A percentile compares a stretch with the other conserved stretches of the same genome.
These are phyloP conservation scores for Fusarium keratoplasticum DNA, from an alignment of 2,329 filamentous ascomycete genomes.

Conservation along the genomic window DNA sequence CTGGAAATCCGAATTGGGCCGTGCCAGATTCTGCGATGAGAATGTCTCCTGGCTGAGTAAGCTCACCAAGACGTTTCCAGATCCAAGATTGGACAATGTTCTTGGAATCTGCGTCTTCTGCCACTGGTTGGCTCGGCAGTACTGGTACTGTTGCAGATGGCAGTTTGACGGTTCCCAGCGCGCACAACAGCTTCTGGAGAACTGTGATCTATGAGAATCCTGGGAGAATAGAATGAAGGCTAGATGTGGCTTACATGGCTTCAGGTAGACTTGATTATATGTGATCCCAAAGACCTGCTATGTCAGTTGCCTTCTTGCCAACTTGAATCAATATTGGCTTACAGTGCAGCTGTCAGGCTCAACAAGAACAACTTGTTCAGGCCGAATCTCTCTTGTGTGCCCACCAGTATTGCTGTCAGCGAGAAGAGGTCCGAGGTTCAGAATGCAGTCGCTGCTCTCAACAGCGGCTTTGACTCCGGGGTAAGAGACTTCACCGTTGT, in stretches of 20 bases:
- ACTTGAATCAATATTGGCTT: background rate
- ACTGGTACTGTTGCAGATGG: background rate
- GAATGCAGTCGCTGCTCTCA: conserved; percentile 16
- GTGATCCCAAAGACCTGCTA: background rate
- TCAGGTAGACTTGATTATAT: conserved; percentile 1
- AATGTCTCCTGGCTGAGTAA: conserved; percentile 9
- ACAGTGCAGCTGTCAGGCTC: conserved; percentile 11
- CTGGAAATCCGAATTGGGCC: conserved; percentile 17
- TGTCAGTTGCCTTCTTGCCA: background rate
- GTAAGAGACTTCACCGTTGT: conserved; percentile 20
- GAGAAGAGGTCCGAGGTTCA: conserved; percentile 16
- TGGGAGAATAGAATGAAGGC: background rate
- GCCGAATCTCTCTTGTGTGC: conserved; percentile 13
- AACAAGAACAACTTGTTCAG: conserved; percentile 4
- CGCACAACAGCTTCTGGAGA: background rate
- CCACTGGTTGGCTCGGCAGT: background rate
- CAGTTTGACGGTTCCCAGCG: background rate
- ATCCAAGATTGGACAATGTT: conserved; percentile 22
- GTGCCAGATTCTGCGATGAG: conserved; percentile 20
- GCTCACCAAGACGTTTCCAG: conserved; percentile 13
- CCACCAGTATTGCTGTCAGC: conserved; percentile 21
- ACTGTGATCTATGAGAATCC: background rate
- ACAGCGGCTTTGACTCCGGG: conserved; percentile 13
- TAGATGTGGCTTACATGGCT: background rate
- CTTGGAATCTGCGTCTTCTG: background rate